Conservation (phyloP, 176 grass and related monocot species). For the Carex kokanica region DNA sequence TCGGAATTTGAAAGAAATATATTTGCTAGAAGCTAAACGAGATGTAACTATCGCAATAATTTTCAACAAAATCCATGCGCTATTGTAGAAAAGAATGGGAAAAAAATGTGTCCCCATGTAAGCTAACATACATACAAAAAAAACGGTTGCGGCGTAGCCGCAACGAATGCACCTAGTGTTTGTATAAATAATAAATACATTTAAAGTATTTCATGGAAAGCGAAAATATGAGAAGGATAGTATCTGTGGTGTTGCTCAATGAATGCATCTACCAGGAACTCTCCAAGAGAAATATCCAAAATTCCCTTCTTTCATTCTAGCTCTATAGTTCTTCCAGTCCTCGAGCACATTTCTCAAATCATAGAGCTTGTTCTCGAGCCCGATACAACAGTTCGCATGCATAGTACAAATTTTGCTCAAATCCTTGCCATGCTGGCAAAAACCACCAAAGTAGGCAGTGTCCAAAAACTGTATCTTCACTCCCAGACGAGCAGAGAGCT, state of each 20-base stretch:
- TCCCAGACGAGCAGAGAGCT: slow-evolving; percentile 27
- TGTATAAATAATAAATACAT: not conserved
- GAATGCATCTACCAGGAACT: slow-evolving; percentile 55
- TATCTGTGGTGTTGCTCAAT: slow-evolving; percentile 9
- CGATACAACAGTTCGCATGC: slow-evolving; percentile 79
- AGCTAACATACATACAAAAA: too few species aligned
- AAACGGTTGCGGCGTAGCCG: too few species aligned
- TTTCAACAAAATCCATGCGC: too few species aligned
- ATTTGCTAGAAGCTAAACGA: too few species aligned
- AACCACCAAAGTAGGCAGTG: slow-evolving; percentile 43
- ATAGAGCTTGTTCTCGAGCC: slow-evolving; percentile 46
- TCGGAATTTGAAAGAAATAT: too few species aligned
- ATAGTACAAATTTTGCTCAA: slow-evolving; percentile 46
- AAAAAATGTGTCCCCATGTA: too few species aligned
- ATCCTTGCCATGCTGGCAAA: slow-evolving; percentile 60
- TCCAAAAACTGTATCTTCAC: slow-evolving; percentile 55
- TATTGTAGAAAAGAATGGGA: too few species aligned
- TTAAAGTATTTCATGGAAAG: not conserved
- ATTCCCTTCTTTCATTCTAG: not conserved
- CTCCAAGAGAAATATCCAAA: slow-evolving; percentile 34
- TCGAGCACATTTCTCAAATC: slow-evolving; percentile 58
- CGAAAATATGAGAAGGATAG: not conserved
- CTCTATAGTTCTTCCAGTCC: slow-evolving; percentile 53
- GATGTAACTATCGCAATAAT: too few species aligned
- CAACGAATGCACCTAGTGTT: too few species aligned